These are phyloP conservation scores for Melampsora allii-populina DNA, from an alignment of 1,284 basidiomycete species.

Conservation along the genomic window DNA sequence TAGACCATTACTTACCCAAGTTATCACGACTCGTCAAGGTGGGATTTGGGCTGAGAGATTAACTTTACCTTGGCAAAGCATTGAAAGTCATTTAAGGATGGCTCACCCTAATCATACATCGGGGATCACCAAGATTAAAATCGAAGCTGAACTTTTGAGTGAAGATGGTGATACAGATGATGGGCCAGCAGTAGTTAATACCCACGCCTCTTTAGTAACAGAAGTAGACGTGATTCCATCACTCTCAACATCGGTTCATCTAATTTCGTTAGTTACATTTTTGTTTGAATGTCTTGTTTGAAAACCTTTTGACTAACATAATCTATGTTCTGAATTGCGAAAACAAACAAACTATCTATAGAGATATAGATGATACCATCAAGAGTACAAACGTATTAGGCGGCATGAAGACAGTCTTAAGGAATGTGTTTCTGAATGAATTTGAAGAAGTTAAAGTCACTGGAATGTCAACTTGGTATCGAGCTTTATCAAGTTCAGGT, in stretches of 20 bases:
- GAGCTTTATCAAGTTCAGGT: slow-evolving; percentile 9
- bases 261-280: slow-evolving; percentile 18
- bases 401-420: slow-evolving; percentile 48
- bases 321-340: no score
- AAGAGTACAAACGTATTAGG: slow-evolving; percentile 49
- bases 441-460: slow-evolving; percentile 49
- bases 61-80: slow-evolving; percentile 30
- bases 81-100: slow-evolving; percentile 20
- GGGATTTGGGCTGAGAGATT: slow-evolving; percentile 34
- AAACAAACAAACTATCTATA: slow-evolving; percentile 45
- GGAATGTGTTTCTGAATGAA: slow-evolving; percentile 50
- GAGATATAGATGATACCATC: slow-evolving; percentile 52
- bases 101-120: slow-evolving; percentile 6
- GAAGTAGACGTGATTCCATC: slow-evolving; percentile 28
- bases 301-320: no score
- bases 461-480: slow-evolving; percentile 46
- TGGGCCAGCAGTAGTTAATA: not conserved
- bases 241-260: slow-evolving; percentile 17
- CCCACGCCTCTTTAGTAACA: not conserved
- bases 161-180: slow-evolving; percentile 6
- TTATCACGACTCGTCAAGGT: slow-evolving; percentile 24
- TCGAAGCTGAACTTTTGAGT: slow-evolving; percentile 25
- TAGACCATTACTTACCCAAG: slow-evolving; percentile 25
- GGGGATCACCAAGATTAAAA: slow-evolving; percentile 11
- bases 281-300: no score